Evolutionary conservation across 257 asterid species (phyloP), one percentile per base, ranked within the genome.

Genomic region (Solanum paucissectum): DNA sequence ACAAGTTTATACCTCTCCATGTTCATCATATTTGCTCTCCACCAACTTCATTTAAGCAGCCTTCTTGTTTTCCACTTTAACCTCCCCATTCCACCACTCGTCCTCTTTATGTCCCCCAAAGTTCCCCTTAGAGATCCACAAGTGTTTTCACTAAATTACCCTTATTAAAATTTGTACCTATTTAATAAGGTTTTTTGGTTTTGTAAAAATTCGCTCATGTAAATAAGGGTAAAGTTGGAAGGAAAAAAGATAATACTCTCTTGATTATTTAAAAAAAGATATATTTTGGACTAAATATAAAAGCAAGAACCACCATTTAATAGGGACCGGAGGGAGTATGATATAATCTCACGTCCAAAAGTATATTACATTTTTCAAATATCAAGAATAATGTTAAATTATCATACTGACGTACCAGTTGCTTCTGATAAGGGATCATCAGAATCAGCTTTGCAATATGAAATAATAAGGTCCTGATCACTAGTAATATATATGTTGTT

Each of bases 401-500:
- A 34, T 42, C 69, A 73, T 66, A 66, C 58, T 37, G 81, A 89
- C 92, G 12, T 93, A 94, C 99, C 98, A 23, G 91, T 94, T 93
- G 93, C 96, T 89, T 96, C 99, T 38, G 99, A 88, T 52, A 92
- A 76, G 9, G 99, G 94, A 87, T 96, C 99, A 74, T 94, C 98
- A n/a, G 98, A 88, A 84, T 96, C 96, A 36, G 96, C 94, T 89
- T 93, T 97, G 97, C 99, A 97, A 87, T 97, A 97, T 20, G 99
- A 97, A 88, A 97, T 97, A 86, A 97, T 97, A 90, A 97, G 96
- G 89, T 97, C 99, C 91, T 97, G 99, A 89, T 96, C 99, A 83
- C 99, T 95, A 42, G 99, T 97, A 89, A 97, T 97, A 92, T 97
- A 97, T 60, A 97, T 97, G 93, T 97, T 97, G 92, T 96, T 97